Base-by-base conservation (phyloP, 1,284 basidiomycete genomes). In the Ganoderma lingzhi region DNA sequence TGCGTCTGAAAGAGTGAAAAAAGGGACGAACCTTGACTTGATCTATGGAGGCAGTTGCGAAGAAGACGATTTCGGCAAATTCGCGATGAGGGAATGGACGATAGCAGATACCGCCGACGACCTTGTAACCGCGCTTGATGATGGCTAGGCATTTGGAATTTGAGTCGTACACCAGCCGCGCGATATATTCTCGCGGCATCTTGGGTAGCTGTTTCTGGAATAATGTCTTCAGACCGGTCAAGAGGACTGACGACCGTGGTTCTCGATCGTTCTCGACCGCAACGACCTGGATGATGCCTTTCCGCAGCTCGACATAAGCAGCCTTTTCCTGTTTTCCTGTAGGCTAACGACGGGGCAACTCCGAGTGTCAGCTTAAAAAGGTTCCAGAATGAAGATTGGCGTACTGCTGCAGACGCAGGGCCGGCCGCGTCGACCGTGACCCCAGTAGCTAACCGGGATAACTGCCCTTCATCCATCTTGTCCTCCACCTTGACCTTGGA, bases 111-210 rank as follows among this genome's bases (percentile, higher is more conserved):
- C 98, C 98, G 28, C 97, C 98, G 1, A 99, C 97, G 51, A 99
- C 97, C 77, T 97, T 96, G 80, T 93, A 92, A 0, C 98, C 98
- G 37, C 93, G 87, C 81, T 99, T 99, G 79, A 99, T 93, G 78
- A 99, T 99, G 3, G 96, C 97, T 70, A 99, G 87, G 56, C 91
- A 90, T 78, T 93, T 93, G 60, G 98, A 98, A 77, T 97, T 98
- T 53, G 88, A 86, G 79, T 99, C 97, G 73, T 96, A 95, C 0
- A 99, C 97, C 17, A 99, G 87, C 45, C 98, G 90, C 0, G 98
- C 96, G 74, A 99, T 99, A 78, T 99, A 99, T 80, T 99, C 98
- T 77, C 96, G 87, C 28, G 98, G 98, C 98, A 99, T 99, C 82
- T 99, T 99, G 9, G 98, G 98, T 6, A 99, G 83, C 80, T 99